A percentile compares a stretch with the other conserved stretches of the same genome.
phyloP scores from a whole-genome alignment of 2,329 filamentous ascomycete genomes.

The Rhynchosporium agropyri region DNA sequence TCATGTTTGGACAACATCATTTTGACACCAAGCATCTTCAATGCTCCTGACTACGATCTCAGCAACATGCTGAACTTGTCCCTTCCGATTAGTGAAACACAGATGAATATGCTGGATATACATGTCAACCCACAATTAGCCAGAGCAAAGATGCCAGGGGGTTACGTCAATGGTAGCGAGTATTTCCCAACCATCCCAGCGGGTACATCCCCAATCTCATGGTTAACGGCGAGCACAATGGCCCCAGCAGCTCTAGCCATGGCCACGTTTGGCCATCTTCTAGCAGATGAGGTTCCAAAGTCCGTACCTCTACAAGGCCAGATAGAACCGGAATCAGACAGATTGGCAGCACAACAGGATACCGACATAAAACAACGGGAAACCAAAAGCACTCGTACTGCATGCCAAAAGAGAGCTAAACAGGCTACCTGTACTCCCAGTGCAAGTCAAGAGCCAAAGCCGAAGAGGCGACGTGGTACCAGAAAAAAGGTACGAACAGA shows the following conservation, averaged over 20 bases:
- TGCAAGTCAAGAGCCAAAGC: not conserved
- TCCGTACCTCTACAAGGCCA: not conserved
- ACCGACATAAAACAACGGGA: slow-evolving; percentile 1
- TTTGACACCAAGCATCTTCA: not conserved
- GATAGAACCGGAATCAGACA: not conserved
- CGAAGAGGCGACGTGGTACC: slow-evolving; percentile 7
- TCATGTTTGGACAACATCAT: not conserved
- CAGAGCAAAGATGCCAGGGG: not conserved
- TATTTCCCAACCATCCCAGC: not conserved
- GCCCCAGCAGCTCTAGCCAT: slow-evolving; percentile 1
- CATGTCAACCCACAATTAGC: not conserved
- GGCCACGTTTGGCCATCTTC: not conserved
- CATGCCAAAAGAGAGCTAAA: not conserved
- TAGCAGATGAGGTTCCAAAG: not conserved
- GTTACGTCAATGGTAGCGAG: not conserved
- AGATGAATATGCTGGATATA: not conserved
- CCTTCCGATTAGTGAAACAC: not conserved
- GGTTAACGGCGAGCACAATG: not conserved
- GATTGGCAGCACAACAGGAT: not conserved
- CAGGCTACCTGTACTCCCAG: not conserved
- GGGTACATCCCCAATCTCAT: not conserved
- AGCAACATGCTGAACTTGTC: not conserved
- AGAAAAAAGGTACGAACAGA: slow-evolving; percentile 19
- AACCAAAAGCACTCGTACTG: not conserved
- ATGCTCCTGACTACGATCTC: slow-evolving; percentile 2